Base-by-base conservation (phyloP, 2,329 filamentous ascomycete species). In the Cadophora gregata region DNA sequence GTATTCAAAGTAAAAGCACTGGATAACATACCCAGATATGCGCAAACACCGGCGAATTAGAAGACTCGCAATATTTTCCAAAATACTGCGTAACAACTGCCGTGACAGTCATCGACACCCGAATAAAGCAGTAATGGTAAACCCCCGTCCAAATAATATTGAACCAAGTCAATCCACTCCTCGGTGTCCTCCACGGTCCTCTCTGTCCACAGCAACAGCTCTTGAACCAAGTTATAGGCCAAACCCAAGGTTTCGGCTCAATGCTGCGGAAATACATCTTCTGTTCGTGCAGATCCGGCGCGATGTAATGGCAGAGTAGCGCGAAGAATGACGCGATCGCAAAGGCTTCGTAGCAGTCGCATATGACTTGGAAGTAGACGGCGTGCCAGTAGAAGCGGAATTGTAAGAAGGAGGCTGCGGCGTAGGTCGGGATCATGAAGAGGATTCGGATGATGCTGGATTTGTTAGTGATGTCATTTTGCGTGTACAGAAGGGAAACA, bases 281-380 rank as follows among this genome's bases (percentile, higher is more conserved):
- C 78, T 96, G 93, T 29, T 88, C 84, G 78, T 94, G 92, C 25
- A 96, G 80, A 72, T 90, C 88, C 8, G 91, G 90, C 5, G 90
- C 91, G 69, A 93, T 84, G 78, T 96, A 96, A 75, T 93, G 86
- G 77, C 92, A 96, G 75, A 96, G 81, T 56, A 96, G 82, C 9
- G 90, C 88, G 79, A 96, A 96, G 82, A 96, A 97, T 70, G 91
- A 92, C 33, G 91, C 90, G 70, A 96, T 94, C 65, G 92, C 92
- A 74, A 96, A 95, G 12, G 93, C 92, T 80, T 96, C 93, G 78
- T 96, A 96, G 79, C 92, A 95, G 77, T 96, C 91, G 74, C 91
- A 88, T 51, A 95, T 81, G 62, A 96, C 89, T 75, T 92, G 85
- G 77, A 90, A 96, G 80, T 96, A 96, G 65, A 96, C 86, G 59